Conservation (phyloP, 116 monocot species). For the Zostera marina region DNA sequence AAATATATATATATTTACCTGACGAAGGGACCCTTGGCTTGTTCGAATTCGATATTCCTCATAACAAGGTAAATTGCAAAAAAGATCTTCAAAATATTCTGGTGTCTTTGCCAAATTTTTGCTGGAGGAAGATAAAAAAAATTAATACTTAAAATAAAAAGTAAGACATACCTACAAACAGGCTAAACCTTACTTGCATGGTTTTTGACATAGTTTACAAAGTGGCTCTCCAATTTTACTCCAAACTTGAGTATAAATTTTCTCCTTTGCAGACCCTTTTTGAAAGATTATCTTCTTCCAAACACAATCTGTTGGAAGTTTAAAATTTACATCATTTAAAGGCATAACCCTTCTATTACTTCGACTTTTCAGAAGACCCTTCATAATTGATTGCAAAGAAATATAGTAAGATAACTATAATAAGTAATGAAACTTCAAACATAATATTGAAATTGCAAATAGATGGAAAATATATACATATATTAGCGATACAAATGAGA, state of each 20-base stretch:
- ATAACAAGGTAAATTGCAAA: slow-evolving; percentile 70
- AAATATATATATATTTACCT: slow-evolving; percentile 19
- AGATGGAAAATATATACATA: neutral
- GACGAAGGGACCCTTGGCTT: slow-evolving; percentile 58
- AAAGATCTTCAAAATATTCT: slow-evolving; percentile 94
- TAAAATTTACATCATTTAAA: slow-evolving; percentile 39
- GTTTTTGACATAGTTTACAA: slow-evolving; percentile 83
- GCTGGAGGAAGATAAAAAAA: slow-evolving; percentile 19
- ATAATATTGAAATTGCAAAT: neutral
- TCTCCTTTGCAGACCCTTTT: slow-evolving; percentile 38
- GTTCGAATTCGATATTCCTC: slow-evolving; percentile 75
- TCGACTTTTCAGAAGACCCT: slow-evolving; percentile 92
- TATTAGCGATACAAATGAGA: too few species aligned
- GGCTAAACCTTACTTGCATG: slow-evolving; percentile 48
- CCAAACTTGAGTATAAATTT: slow-evolving; percentile 70
- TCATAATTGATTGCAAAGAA: neutral
- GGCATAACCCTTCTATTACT: slow-evolving; percentile 76
- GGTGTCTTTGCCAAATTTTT: slow-evolving; percentile 64
- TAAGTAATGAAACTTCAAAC: neutral
- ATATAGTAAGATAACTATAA: neutral
- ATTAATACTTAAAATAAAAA: neutral
- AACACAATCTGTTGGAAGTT: slow-evolving; percentile 59
- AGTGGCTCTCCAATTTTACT: slow-evolving; percentile 46
- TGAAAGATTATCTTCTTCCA: slow-evolving; percentile 67
- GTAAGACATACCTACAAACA: neutral